These are phyloP conservation scores for Sextonia rubra DNA, from an alignment of 164 flowering plant genomes.

Conservation along the genomic window DNA sequence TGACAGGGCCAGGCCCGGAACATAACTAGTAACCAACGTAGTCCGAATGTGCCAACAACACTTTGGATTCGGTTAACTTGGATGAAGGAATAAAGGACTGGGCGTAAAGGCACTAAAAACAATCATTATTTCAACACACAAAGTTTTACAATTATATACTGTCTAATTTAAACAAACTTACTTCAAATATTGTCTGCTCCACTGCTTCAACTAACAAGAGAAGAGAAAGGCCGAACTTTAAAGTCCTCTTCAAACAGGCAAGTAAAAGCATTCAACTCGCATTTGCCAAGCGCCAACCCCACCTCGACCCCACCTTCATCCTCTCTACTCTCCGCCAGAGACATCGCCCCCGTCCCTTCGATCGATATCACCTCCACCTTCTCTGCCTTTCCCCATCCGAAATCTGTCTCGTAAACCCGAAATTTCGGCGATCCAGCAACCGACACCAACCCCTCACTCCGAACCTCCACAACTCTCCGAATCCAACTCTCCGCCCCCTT, in stretches of 20 bases:
- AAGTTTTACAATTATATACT: too few relatives aligned
- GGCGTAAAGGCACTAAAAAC: too few relatives aligned
- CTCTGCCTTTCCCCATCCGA: constrained; percentile 55
- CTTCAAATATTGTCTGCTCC: too few relatives aligned
- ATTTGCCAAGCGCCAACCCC: constrained; percentile 23
- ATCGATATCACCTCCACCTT: constrained; percentile 35
- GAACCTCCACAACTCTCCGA: constrained; percentile 5
- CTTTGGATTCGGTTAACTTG: too few relatives aligned
- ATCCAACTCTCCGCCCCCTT: constrained; percentile 7
- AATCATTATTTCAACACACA: too few relatives aligned
- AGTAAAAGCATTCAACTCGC: constrained; percentile 28
- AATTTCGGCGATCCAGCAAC: constrained; percentile 42
- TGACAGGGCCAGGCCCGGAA: too few relatives aligned
- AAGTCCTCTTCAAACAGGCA: background rate
- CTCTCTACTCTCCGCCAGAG: constrained; percentile 34
- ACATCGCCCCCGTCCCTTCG: constrained; percentile 26
- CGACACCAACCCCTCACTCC: background rate
- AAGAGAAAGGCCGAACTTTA: background rate
- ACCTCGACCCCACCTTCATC: constrained; percentile 41
- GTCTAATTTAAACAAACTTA: too few relatives aligned
- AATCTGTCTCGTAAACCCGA: constrained; percentile 41
- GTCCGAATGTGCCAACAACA: too few relatives aligned
- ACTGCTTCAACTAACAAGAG: too few relatives aligned
- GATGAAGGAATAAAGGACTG: too few relatives aligned
- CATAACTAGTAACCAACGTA: too few relatives aligned